Base-by-base conservation (phyloP, 1,284 basidiomycete species). In the Tranzscheliella williamsii region DNA sequence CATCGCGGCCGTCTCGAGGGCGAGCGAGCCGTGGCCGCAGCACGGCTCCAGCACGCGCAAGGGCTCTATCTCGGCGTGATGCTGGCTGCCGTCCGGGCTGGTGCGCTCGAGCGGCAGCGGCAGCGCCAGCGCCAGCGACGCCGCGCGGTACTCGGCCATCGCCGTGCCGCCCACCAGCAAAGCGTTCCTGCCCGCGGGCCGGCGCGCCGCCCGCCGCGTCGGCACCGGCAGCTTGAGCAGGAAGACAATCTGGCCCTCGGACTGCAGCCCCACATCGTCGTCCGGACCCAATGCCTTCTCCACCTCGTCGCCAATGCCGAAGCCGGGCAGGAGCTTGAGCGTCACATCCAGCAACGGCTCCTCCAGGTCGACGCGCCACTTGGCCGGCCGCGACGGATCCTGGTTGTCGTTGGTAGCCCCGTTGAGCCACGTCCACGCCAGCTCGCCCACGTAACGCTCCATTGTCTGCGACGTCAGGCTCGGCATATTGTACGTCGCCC, bases 401-500 rank as follows among this genome's bases (percentile, higher is more conserved):
- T 45, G 42, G 12, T 36, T 38, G 15, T 42, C 30, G 7, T 43
- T 33, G n/a, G 48, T 33, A 7, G 36, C 36, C 1, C 64, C 55
- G 35, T 61, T 61, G 44, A 62, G 58, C 53, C 51, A 62, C 27
- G 41, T 42, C 57, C 57, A 66, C 2, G 58, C 57, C 5, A 64
- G 44, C 16, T 65, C 56, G 38, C 64, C 65, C 0, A 73, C 42
- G 24, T 73, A 50, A 4, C 56, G 43, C 34, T 70, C 67, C 37
- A 75, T 51, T 11, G 48, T 40, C 20, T 42, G 45, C 17, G 68
- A 62, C 43, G 64, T 73, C 27, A 75, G 48, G 11, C 58, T 67
- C 4, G 73, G 73, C 12, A 75, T 43, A 38, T 68, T 56, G 57
- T 72, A 75, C n/a, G 62, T 66, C 13, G 61, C 62, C 5, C 73